These are phyloP conservation scores for Tetrahymena thermophila DNA, from an alignment of 73 alveolate species.

Conservation along the genomic window DNA sequence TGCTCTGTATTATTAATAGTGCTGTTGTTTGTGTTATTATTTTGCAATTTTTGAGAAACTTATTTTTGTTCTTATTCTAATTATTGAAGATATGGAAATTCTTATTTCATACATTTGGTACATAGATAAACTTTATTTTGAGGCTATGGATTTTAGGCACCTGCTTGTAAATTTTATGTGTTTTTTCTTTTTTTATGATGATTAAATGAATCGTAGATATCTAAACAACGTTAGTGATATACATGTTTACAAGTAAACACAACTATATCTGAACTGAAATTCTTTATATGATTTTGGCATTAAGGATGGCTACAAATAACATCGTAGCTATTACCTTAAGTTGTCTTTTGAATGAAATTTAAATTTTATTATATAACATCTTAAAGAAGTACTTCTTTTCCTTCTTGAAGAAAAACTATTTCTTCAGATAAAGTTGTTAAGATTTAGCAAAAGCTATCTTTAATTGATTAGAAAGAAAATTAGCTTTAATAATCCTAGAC, in stretches of 20 bases:
- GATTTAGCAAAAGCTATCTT: background rate
- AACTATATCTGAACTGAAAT: background rate
- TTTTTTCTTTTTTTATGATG: background rate
- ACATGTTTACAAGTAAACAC: background rate
- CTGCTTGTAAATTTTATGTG: background rate
- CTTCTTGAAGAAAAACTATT: background rate
- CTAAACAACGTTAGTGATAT: background rate
- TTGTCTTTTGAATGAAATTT: background rate
- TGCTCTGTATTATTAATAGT: background rate
- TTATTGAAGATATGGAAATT: background rate
- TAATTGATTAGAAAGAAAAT: background rate
- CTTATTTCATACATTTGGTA: background rate
- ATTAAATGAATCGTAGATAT: background rate
- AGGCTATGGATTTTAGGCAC: background rate
- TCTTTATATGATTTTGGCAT: background rate
- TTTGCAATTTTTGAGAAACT: background rate
- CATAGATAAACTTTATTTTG: background rate
- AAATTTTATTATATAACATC: background rate
- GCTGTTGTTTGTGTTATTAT: background rate
- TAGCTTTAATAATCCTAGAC: background rate
- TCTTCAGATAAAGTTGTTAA: background rate
- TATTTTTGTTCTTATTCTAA: background rate
- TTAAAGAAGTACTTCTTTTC: background rate
- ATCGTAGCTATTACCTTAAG: background rate
- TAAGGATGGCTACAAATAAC: background rate